phyloP scores from a whole-genome alignment of 805 yeast species.

The Isabelozyma gotoi region DNA sequence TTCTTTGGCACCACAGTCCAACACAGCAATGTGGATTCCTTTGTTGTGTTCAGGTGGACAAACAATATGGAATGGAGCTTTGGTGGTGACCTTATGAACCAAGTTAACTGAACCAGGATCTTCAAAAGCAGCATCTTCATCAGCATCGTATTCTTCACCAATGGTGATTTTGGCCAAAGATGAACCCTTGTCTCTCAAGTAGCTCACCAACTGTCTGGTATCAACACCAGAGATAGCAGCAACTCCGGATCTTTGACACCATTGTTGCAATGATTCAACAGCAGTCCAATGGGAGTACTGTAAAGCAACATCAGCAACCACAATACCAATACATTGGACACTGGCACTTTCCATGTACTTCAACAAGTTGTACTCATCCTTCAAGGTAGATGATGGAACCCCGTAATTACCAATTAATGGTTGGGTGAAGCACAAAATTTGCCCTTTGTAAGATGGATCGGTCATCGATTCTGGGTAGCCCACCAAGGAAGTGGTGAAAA shows the following conservation, averaged over 20 bases:
- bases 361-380: conserved; percentile 82
- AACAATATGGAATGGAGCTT: conserved; percentile 87
- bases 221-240: conserved; percentile 96
- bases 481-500: conserved; percentile 94
- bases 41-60: conserved; percentile 56
- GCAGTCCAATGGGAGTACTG: conserved; percentile 99
- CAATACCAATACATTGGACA: conserved; percentile 93
- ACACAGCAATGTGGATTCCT: conserved; percentile 78
- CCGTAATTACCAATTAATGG: conserved; percentile 98
- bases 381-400: conserved; percentile 81
- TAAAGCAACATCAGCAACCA: conserved; percentile 93
- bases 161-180: conserved; percentile 86
- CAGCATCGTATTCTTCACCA: conserved; percentile 90
- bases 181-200: conserved; percentile 94
- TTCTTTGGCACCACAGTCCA: conserved; percentile 98
- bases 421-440: conserved; percentile 93
- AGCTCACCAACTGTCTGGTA: conserved; percentile 90
- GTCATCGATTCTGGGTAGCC: conserved; percentile 99
- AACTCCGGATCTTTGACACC: conserved; percentile 96
- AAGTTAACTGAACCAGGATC: conserved; percentile 90
- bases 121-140: conserved; percentile 83
- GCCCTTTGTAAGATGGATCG: conserved; percentile 97
- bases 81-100: conserved; percentile 92
- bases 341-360: conserved; percentile 90
- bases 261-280: conserved; percentile 87